Conservation (phyloP, 208 protist species). For the Wallacemonas collosoma region DNA sequence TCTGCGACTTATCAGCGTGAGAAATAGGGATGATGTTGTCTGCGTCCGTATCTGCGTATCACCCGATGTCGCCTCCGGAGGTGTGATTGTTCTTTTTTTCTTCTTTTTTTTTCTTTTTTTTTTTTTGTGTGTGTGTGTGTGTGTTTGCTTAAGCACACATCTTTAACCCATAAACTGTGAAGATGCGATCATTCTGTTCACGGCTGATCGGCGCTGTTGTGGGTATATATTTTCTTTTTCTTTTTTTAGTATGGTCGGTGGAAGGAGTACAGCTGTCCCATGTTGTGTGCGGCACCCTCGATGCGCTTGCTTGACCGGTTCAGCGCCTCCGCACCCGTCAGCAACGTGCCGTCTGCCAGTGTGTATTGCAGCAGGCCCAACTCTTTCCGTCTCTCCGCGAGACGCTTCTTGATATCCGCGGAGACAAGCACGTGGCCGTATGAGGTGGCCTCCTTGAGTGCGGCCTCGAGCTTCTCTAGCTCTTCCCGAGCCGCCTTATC, state of each 20-base stretch:
- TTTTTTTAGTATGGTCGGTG: constrained; percentile 72
- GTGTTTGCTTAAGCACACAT: neutral
- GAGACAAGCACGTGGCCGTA: neutral
- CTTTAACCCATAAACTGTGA: neutral
- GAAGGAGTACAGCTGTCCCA: constrained; percentile 87
- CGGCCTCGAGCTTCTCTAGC: neutral
- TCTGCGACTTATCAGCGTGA: neutral
- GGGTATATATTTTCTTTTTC: neutral
- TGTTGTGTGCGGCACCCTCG: constrained; percentile 65
- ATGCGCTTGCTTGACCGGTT: constrained; percentile 33
- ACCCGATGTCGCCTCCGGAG: neutral
- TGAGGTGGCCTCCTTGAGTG: neutral
- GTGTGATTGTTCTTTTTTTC: neutral
- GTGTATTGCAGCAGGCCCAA: constrained; percentile 15
- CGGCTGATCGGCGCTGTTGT: too few species aligned
- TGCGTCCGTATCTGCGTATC: neutral
- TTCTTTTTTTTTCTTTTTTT: constrained; percentile 18
- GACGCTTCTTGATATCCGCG: constrained; percentile 1
- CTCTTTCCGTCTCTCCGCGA: neutral
- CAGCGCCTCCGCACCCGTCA: constrained; percentile 25
- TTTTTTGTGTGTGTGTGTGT: neutral
- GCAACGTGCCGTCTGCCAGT: constrained; percentile 31
- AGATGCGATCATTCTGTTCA: too few species aligned
- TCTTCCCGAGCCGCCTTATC: neutral
- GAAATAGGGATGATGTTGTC: neutral